Percentiles rank a stretch among this genome's conserved stretches.
phyloP scores from a whole-genome alignment of 768 basidiomycete genomes.

The Termitomyces sp. region DNA sequence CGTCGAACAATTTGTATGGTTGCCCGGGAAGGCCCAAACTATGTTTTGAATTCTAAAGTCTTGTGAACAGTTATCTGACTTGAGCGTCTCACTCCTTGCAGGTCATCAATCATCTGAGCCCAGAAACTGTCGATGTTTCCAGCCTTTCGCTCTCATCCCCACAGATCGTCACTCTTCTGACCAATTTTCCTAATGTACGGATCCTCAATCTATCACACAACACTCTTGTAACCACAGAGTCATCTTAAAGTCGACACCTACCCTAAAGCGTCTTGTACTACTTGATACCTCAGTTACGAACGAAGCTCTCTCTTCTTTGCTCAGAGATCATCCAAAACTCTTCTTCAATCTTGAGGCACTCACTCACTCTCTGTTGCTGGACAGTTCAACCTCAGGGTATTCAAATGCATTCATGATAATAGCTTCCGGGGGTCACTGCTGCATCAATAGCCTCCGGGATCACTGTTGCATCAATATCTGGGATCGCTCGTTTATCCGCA shows the following conservation, averaged over 20 bases:
- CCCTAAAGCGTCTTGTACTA: constrained; percentile 20
- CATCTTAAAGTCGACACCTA: constrained; percentile 11
- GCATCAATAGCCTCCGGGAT: too few relatives aligned
- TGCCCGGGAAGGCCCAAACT: constrained; percentile 20
- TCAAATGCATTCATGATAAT: constrained; percentile 17
- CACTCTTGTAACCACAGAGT: constrained; percentile 14
- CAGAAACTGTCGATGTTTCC: constrained; percentile 19
- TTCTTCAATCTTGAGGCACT: constrained; percentile 22
- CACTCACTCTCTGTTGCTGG: constrained; percentile 21
- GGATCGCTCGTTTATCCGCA: too few relatives aligned
- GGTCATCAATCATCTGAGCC: constrained; percentile 10
- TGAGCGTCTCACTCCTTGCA: constrained; percentile 18
- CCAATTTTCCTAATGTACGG: constrained; percentile 5
- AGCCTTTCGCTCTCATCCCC: constrained; percentile 15
- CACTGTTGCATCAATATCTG: too few relatives aligned
- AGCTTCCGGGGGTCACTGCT: not conserved
- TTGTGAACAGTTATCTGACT: constrained; percentile 19
- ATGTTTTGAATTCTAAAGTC: constrained; percentile 16
- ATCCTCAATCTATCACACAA: constrained; percentile 23
- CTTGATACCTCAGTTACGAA: constrained; percentile 18
- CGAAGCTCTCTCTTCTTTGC: constrained; percentile 15
- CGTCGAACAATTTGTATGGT: constrained; percentile 22
- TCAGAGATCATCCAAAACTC: constrained; percentile 18
- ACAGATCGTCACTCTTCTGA: constrained; percentile 17
- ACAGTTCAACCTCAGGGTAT: not conserved